Evolutionary conservation across 2,329 filamentous ascomycete genomes (phyloP), one percentile per base, ranked within the genome.

Genomic region (Colletotrichum tamarilloi): DNA sequence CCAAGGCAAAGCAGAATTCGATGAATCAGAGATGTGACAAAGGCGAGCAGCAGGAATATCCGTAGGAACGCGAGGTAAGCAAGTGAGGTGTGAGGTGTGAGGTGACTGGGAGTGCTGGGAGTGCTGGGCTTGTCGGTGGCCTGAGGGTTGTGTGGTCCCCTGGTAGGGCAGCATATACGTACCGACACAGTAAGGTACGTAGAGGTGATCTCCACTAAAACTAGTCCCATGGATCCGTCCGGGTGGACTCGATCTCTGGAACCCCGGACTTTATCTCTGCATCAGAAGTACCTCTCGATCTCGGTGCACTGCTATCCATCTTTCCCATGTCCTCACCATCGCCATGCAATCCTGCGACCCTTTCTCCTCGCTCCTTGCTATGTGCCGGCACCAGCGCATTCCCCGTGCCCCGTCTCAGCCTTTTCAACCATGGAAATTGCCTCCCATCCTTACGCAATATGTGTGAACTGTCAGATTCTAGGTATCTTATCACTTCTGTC

Each of bases 231-330:
- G 46, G 56, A 70, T 56, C 70, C 70, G 60, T 70, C 49, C 55
- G 35, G 67, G 56, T 71, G 56, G 67, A 57, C 60, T 71, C 71
- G 71, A 73, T 73, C 71, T 70, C 38, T 22, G 65, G 56, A 55
- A 66, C 60, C 70, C 71, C 67, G 67, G 58, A 66, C 71, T 56
- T 49, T 22, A 38, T 70, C 46, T 73, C 62, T 71, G 60, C 56
- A 73, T 73, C 71, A 66, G 67, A 69, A n/a, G 38, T 32, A 16
- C 24, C 28, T 26, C 46, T 73, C 67, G 67, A 73, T 73, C 70
- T 62, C 49, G 19, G 62, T 56, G 67, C 42, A 32, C 28, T 16
- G 3, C 9, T 65, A 28, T 42, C 42, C 71, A 57, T 58, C 62
- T 62, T 70, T 73, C 67, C 70, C 70, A 70, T 52, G 42, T 46